Base-by-base conservation (phyloP, 2,329 filamentous ascomycete genomes). In the Calonectria leucothoes region DNA sequence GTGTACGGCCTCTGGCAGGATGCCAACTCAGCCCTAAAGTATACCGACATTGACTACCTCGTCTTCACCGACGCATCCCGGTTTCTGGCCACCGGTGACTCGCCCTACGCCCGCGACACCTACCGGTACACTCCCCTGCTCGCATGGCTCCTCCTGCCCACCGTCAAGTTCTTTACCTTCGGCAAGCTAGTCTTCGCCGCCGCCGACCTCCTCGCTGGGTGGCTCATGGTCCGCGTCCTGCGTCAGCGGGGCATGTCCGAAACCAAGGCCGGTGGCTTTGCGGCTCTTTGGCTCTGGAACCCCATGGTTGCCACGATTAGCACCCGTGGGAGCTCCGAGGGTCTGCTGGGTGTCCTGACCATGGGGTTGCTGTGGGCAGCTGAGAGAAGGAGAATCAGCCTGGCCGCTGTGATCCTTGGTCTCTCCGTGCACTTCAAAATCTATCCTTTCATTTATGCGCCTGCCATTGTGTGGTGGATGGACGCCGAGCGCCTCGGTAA, bases 261-360 rank as follows among this genome's bases (percentile, higher is more conserved):
- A 10, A 85, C 87, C 25, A 84, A 87, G 1, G 95, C 95, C 1
- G 87, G 96, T 74, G 92, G 90, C 74, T 98, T 94, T 80, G 94
- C 96, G 0, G 92, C 93, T 77, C 93, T 98, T 48, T 99, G 97
- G 97, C 86, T 98, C 74, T 89, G 98, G 82, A 99, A 99, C 81
- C 97, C 97, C 0, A 98, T 99, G 96, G 97, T 98, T 12, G 97
- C 97, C 0, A 95, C 95, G 45, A 99, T 99, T 81, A 98, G 95
- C 84, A 98, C 97, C 15, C 89, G 97, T 63, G 97, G 97, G 17
- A 98, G 96, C 85, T 97, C 95, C 0, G 97, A 99, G 85, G 97
- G 97, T 0, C 83, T 99, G 15, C 85, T 99, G 10, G 95, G 95
- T 20, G 95, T 96, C 0, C 89, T 98, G 82, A 95, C 98, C 7